phyloP scores from a whole-genome alignment of 768 basidiomycete genomes.

The Lentinula raphanica region DNA sequence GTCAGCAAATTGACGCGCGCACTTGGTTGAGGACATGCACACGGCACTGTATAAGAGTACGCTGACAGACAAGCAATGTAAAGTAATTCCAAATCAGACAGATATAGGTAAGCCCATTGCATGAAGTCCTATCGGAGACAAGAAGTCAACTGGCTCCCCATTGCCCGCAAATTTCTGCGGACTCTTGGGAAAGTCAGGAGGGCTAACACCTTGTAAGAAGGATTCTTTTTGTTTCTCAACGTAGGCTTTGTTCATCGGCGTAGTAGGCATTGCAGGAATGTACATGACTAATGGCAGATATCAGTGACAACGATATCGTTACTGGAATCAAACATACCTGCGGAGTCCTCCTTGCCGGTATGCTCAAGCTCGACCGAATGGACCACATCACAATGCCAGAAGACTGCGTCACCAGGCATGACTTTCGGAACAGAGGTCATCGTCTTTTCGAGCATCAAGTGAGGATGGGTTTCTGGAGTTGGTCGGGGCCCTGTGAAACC shows the following conservation, averaged over 20 bases:
- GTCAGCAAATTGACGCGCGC: too few relatives aligned
- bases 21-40: too few relatives aligned
- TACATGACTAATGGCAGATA: constrained; percentile 55
- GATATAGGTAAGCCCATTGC: constrained; percentile 36
- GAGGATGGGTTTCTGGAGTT: constrained; percentile 56
- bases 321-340: constrained; percentile 29
- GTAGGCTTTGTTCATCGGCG: constrained; percentile 56
- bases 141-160: constrained; percentile 30
- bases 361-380: constrained; percentile 50
- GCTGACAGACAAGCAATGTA: too few relatives aligned
- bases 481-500: constrained; percentile 44
- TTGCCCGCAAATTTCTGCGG: constrained; percentile 29
- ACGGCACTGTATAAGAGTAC: too few relatives aligned
- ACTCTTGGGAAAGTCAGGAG: constrained; percentile 65
- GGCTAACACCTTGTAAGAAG: constrained; percentile 56
- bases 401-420: constrained; percentile 71
- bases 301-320: neutral
- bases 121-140: constrained; percentile 27
- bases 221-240: constrained; percentile 55
- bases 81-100: constrained; percentile 13
- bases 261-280: constrained; percentile 67
- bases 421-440: constrained; percentile 73
- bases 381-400: constrained; percentile 65
- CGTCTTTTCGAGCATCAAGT: constrained; percentile 54
- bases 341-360: constrained; percentile 49